Base-by-base conservation (phyloP, 2,329 filamentous ascomycete genomes). In the Chrysoporthe deuterocubensis region DNA sequence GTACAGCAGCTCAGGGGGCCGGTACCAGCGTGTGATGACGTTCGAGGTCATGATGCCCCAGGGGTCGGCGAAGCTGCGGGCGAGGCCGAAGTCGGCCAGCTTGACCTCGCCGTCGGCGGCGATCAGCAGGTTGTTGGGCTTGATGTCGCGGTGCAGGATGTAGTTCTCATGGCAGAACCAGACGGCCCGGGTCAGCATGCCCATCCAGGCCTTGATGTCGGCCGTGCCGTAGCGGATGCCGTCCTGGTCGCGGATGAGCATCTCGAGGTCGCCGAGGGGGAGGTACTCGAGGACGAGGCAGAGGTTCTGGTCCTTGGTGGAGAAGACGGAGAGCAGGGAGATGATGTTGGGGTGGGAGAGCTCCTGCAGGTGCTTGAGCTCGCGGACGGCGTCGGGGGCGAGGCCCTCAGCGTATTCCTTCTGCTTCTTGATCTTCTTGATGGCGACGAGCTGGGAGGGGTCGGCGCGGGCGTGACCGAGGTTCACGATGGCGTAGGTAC, bases 141-240 rank as follows among this genome's bases (percentile, higher is more conserved):
- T 99, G 84, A 99, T 98, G 83, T 99, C 96, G 74, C 96, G 92
- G 81, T 99, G 96, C 42, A 99, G 85, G 21, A 99, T 88, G 74
- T 91, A 95, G 78, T 96, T 96, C 77, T 94, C 92, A 79, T 99
- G 96, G 79, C 96, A 98, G 83, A 97, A 99, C 90, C 93, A 97
- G 40, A 98, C 89, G 37, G 92, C 96, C 54, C 95, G 90, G 40
- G 87, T 88, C n/a, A 98, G 86, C 96, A 98, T 98, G 71, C 92
- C 92, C 90, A 97, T 97, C 96, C 96, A 99, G 18, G 94, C 92
- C 79, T 99, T 99, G 79, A 98, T 94, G 78, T 99, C 96, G 21
- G 92, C 92, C 13, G 89, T 88, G 70, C 92, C 92, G 78, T 98
- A 98, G 65, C 89, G 88, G 59, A 97, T 90, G 65, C 83, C 83